Conservation (phyloP, 2,329 filamentous ascomycete species). For the Calonectria pseudoturangicola region DNA sequence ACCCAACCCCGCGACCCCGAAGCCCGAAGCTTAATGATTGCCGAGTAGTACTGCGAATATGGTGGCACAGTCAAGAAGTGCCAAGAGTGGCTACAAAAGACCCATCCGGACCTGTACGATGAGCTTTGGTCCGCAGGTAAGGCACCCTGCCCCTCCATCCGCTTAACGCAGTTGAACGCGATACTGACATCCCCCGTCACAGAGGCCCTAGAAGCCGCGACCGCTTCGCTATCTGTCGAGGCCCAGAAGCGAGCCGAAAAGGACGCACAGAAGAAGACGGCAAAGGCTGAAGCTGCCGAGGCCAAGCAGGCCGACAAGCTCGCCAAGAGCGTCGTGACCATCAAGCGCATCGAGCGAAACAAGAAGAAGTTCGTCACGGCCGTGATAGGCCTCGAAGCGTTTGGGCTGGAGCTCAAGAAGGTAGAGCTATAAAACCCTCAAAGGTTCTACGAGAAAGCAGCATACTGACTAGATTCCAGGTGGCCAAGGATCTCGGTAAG, state of each 20-base stretch:
- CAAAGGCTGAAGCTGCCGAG: slow-evolving; percentile 92
- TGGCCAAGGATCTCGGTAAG: slow-evolving; percentile 97
- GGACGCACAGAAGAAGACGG: slow-evolving; percentile 96
- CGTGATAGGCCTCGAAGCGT: slow-evolving; percentile 91
- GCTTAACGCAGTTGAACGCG: slow-evolving; percentile 25
- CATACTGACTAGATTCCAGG: slow-evolving; percentile 57
- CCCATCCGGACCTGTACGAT: slow-evolving; percentile 83
- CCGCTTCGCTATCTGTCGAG: slow-evolving; percentile 89
- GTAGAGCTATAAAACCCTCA: slow-evolving; percentile 54
- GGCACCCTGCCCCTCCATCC: slow-evolving; percentile 44
- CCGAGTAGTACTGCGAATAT: slow-evolving; percentile 95
- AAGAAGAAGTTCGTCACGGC: slow-evolving; percentile 98
- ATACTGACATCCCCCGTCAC: slow-evolving; percentile 38
- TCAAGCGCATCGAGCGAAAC: slow-evolving; percentile 98
- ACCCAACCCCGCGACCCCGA: slow-evolving; percentile 36
- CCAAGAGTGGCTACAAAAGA: slow-evolving; percentile 92
- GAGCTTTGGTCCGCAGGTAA: slow-evolving; percentile 90
- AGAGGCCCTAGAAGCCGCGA: slow-evolving; percentile 89
- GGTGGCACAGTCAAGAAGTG: slow-evolving; percentile 97
- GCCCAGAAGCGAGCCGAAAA: slow-evolving; percentile 96
- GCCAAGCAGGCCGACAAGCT: slow-evolving; percentile 88
- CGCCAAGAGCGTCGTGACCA: slow-evolving; percentile 87
- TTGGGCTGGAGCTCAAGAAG: slow-evolving; percentile 95
- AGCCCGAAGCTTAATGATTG: slow-evolving; percentile 50
- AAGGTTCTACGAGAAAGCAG: not conserved